Evolutionary conservation across 345 rosid genomes (phyloP), one percentile per base, ranked within the genome.

Genomic region (Eutrema yunnanense): DNA sequence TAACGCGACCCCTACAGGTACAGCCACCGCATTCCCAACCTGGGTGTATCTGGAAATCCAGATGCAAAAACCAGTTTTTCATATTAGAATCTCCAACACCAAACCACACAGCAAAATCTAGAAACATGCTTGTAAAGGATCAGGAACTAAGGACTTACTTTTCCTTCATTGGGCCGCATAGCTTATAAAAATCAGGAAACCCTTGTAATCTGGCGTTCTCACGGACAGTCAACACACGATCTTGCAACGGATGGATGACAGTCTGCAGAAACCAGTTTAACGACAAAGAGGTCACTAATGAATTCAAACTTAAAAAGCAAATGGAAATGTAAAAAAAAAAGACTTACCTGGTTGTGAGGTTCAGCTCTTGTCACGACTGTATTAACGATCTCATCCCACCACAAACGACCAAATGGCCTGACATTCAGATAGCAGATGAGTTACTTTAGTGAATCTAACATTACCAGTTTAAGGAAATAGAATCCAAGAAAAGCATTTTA

Each of bases 171-270:
- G 79, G 7, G 3, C 86, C 85, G 30, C 50, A 69, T 7, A 85
- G 80, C 67, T 74, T 70, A 32, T 85, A 83, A 43, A 66, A 80
- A 47, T 80, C 83, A 6, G 85, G 89, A 22, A 85, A 83, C 0
- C 89, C 84, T 65, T 81, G 84, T 14, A 83, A 4, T 59, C 86
- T 76, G 12, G 86, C 88, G 26, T 81, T 83, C 52, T 81, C 89
- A 9, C 83, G 77, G 8, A 85, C 72, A 19, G 81, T 50, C 4
- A 81, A 66, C 12, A 78, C 89, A 30, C 86, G 75, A 27, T 83
- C 81, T 80, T 85, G 88, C 7, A 6, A 6, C 2, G 85, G 85
- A 37, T 85, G 84, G 54, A 83, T 14, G 37, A 57, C 14, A 16
- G 13, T 57, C 62, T 57, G 44, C 43, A 19, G 8, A 58, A 19